phyloP scores from a whole-genome alignment of 495 filamentous ascomycete species.

The Aspergillus baeticus region DNA sequence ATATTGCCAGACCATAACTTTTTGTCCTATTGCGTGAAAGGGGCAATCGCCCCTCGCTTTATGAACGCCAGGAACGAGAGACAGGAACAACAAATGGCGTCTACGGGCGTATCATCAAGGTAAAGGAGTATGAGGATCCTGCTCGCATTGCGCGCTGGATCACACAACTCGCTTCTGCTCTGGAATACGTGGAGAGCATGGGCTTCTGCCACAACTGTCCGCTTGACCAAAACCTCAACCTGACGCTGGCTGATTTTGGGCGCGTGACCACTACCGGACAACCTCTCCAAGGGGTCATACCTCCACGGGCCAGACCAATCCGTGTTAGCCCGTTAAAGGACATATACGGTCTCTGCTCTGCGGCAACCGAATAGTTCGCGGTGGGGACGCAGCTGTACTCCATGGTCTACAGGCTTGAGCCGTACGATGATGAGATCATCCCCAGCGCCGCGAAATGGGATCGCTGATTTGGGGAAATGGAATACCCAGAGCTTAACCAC shows the following conservation, averaged over 20 bases:
- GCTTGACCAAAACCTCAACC: conserved; percentile 22
- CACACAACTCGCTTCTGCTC: conserved; percentile 22
- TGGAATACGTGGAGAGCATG: conserved; percentile 21
- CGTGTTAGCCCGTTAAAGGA: conserved; percentile 22
- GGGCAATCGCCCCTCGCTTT: conserved; percentile 21
- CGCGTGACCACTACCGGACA: conserved; percentile 27
- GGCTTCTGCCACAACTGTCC: conserved; percentile 25
- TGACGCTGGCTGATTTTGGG: conserved; percentile 25
- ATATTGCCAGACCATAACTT: conserved; percentile 22
- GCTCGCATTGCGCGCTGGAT: conserved; percentile 23
- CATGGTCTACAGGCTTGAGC: conserved; percentile 31
- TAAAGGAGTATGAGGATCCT: conserved; percentile 23
- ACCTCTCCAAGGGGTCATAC: conserved; percentile 16
- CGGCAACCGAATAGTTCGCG: conserved; percentile 30
- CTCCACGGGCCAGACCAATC: conserved; percentile 23
- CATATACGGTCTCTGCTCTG: conserved; percentile 23
- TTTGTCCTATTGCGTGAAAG: conserved; percentile 24
- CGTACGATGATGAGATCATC: conserved; percentile 28
- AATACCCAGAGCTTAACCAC: conserved; percentile 23
- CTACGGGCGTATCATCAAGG: conserved; percentile 18
- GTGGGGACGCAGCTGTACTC: conserved; percentile 29
- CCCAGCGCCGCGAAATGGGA: conserved; percentile 22
- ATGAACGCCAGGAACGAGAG: conserved; percentile 25
- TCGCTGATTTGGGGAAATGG: conserved; percentile 24
- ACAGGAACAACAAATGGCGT: conserved; percentile 18